Evolutionary conservation across 306 rosid genomes (phyloP).

Genomic region (Prunus padus): DNA sequence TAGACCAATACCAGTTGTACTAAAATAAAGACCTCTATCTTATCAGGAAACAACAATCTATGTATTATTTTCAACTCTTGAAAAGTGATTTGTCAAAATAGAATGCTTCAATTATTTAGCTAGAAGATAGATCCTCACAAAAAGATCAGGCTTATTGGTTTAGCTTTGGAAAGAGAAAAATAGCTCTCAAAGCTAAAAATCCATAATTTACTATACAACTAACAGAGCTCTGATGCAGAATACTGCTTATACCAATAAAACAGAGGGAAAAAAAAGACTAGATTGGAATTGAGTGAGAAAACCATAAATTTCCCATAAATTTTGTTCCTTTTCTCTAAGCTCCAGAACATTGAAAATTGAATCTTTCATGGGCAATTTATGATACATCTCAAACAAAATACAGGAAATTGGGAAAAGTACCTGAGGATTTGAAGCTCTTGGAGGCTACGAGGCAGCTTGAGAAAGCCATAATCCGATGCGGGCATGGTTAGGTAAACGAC

Average conservation of each 20-base stretch:
- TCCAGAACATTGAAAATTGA: background rate
- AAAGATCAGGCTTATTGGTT: background rate
- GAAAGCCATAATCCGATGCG: conserved; percentile 92
- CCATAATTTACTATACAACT: background rate
- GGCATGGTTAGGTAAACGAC: conserved; percentile 87
- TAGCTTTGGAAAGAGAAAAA: background rate
- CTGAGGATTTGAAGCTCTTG: conserved; percentile 79
- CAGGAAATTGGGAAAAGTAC: conserved; percentile 25
- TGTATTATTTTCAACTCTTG: background rate
- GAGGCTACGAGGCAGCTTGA: conserved; percentile 86
- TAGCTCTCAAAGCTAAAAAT: background rate
- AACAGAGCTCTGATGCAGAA: background rate
- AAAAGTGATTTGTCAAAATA: background rate
- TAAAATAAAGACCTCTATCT: background rate
- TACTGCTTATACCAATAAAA: background rate
- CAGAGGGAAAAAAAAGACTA: background rate
- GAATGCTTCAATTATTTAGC: background rate
- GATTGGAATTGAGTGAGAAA: background rate
- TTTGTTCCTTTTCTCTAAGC: background rate
- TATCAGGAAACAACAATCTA: background rate
- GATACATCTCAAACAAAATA: background rate
- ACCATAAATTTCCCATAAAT: background rate
- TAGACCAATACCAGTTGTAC: background rate
- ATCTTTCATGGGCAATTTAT: background rate
- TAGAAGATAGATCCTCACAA: background rate